Base-by-base conservation (phyloP, 179 eudicot genomes). In the Carnegiea gigantea region DNA sequence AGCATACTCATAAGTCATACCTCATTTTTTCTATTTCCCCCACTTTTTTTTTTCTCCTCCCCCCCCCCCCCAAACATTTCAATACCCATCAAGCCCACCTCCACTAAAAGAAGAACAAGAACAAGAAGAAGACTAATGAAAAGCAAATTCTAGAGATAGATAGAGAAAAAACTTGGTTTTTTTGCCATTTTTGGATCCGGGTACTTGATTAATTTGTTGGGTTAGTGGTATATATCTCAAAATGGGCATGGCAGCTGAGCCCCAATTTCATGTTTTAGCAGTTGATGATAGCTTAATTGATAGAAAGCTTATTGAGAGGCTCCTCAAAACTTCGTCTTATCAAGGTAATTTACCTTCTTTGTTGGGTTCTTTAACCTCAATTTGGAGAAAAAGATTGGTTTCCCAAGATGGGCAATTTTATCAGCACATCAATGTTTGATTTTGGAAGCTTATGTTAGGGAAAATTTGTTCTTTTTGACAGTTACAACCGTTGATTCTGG, bases 401-500 rank as follows among this genome's bases (percentile, higher is more conserved):
- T 36, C 11, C 46, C 74, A 43, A 68, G 59, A 44, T n/a, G 48
- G 64, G 79, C 14, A 40, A 20, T 13, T 59, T 80, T 80, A 26
- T 15, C 9, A 36, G 28, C 62, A 71, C 26, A 79, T 51, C 62
- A 57, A 18, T 57, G 62, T 12, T 57, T 62, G 68, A 2, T 77
- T 40, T 62, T 60, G 70, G 70, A 75, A 49, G 44, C 51, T 49
- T 24, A 76, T 53, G 17, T 14, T 51, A 24, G 78, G 62, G 36
- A 54, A 77, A 44, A 65, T 9, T 38, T 76, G 26, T 53, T 53
- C 48, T 76, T 49, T 51, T 43, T 33, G 24, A 78, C 96, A 95
- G 98, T 95, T 65, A 95, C 98, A 18, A 89, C 98, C 62, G 98
- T 95, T 68, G 98, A 95, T 91, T 95, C 98, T 82, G 98, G 98